Evolutionary conservation across 805 yeast species (phyloP).

Genomic region (Diddensiella caesifluorescens): DNA sequence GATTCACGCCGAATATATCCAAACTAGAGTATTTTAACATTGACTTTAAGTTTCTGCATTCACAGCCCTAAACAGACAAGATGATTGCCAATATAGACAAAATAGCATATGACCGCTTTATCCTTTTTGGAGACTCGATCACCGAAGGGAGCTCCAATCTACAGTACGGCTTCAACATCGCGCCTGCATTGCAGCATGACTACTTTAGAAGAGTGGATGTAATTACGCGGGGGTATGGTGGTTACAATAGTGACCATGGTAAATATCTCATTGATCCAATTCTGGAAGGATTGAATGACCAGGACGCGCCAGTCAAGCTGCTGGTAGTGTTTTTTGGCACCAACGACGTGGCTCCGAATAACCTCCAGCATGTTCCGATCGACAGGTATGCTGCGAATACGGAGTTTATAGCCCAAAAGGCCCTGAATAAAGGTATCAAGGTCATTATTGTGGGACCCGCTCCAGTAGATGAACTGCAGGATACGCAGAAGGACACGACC

Average conservation of each 20-base stretch:
- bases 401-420: slow-evolving; percentile 37
- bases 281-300: slow-evolving; percentile 44
- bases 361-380: slow-evolving; percentile 46
- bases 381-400: slow-evolving; percentile 47
- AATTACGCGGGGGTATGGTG: slow-evolving; percentile 68
- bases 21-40: no score
- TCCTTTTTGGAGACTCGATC: slow-evolving; percentile 68
- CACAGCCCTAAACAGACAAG: background rate
- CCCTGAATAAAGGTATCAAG: slow-evolving; percentile 40
- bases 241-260: slow-evolving; percentile 67
- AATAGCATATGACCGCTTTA: slow-evolving; percentile 38
- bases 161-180: slow-evolving; percentile 41
- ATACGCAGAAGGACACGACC: no score
- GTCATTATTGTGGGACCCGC: slow-evolving; percentile 62
- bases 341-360: slow-evolving; percentile 55
- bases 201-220: slow-evolving; percentile 61
- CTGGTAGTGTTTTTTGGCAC: slow-evolving; percentile 73
- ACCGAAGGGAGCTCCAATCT: slow-evolving; percentile 50
- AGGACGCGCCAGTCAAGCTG: slow-evolving; percentile 9
- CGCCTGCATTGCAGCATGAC: slow-evolving; percentile 43
- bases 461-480: slow-evolving; percentile 36
- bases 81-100: background rate
- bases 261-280: slow-evolving; percentile 45
- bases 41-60: no score
- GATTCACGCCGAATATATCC: no score